Evolutionary conservation across 192 early-diverging fungal genomes (phyloP), one percentile per base, ranked within the genome.

Genomic region (Entophlyctis helioformis): DNA sequence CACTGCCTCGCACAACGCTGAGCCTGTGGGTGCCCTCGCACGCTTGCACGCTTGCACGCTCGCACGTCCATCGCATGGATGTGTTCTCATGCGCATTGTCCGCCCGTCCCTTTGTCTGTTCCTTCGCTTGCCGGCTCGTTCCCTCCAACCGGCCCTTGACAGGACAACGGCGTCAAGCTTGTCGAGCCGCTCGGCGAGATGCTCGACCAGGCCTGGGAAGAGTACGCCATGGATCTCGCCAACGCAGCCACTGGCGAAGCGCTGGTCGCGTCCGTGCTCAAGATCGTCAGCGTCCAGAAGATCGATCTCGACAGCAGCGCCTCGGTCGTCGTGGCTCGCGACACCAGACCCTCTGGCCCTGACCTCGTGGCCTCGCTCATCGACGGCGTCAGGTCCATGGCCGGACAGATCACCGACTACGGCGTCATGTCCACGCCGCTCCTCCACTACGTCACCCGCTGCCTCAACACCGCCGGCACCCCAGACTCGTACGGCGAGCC

Each of bases 111-210:
- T n/a, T n/a, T n/a, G n/a, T n/a, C n/a, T 12, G 12, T 51, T 29
- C 21, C 12, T n/a, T n/a, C n/a, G n/a, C n/a, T n/a, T n/a, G n/a
- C n/a, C 3, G 44, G 9, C 20, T 4, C 5, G 7, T 19, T 27
- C 8, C 10, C 28, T 11, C 12, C 10, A 21, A 43, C 31, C 9
- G 42, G 12, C 42, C 13, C 2, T 35, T 47, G 22, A 35, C 39
- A 85, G 64, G 96, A 99, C 72, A 99, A 99, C 58, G 96, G 96
- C 45, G 87, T 95, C 58, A 99, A 99, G 64, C 69, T 96, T 40
- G 87, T 97, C 21, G 96, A 99, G 64, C 93, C 96, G 24, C 68
- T 86, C 55, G 96, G 96, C 34, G 96, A 99, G 72, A 99, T 99
- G 96, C 76, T 99, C 22, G 81, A 85, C 53, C 85, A 89, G 65